Base-by-base conservation (phyloP, 768 basidiomycete species). In the Cubamyces sp. region DNA sequence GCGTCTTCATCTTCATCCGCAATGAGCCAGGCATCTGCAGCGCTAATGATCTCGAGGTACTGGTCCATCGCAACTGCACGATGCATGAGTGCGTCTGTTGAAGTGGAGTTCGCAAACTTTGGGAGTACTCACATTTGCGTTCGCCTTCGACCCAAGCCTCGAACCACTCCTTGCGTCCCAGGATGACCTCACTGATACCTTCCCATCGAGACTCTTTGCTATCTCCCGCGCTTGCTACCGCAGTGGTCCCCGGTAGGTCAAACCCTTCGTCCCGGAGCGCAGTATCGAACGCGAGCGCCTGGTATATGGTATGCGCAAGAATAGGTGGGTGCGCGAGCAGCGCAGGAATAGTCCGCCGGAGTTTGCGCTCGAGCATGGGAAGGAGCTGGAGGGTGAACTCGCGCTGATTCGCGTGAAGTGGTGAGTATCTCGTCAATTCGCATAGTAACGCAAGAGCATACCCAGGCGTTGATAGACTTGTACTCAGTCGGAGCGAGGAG, bases 291-390 rank as follows among this genome's bases (percentile, higher is more conserved):
- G 87, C 74, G 3, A 98, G 78, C 0, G 95, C 85, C 73, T 98
- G 94, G 72, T 96, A 96, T 50, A 98, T 90, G 1, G 95, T 98
- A 70, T 99, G 96, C 1, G 97, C 97, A 7, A 99, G 79, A 21
- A 98, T 76, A 0, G 94, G 86, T 0, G 97, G 92, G 66, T 88
- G 86, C 2, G 84, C 76, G 5, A 98, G 76, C 12, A 98, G 75
- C 19, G 82, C 72, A 0, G 94, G 91, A 39, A 95, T 78, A 0
- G 91, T 88, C 47, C 84, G 85, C 43, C 79, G 82, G 14, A 98
- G 78, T 68, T 98, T 94, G 30, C 87, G 82, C 7, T 87, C 78
- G 3, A 96, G 79, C 7, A 95, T 75, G 0, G 93, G 92, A 28
- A 96, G 76, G 23, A 98, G 85, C 26, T 92, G 81, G 8, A 83